These are phyloP conservation scores for Elaphomyces granulatus DNA, from an alignment of 495 filamentous ascomycete genomes.

Conservation along the genomic window DNA sequence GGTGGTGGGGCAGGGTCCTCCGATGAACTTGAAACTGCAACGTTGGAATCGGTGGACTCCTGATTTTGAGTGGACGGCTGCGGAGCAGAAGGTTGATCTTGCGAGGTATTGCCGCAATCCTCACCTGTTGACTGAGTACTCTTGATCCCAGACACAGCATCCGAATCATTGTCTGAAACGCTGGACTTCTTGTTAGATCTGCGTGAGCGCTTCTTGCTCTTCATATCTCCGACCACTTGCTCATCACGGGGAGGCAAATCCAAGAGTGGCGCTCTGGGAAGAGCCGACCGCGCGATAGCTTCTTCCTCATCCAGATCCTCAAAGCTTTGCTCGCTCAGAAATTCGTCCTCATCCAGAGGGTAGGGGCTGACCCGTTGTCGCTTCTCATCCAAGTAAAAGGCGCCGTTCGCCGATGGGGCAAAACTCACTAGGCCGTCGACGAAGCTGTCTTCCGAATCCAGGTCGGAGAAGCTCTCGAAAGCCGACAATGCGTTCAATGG, in stretches of 20 bases:
- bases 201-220: conserved; percentile 46
- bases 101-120: conserved; percentile 5
- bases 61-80: conserved; percentile 11
- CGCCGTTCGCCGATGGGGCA: conserved; percentile 38
- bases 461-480: conserved; percentile 78
- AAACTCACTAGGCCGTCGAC: conserved; percentile 63
- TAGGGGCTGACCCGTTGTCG: conserved; percentile 58
- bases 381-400: conserved; percentile 56
- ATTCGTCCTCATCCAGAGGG: conserved; percentile 57
- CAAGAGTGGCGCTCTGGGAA: conserved; percentile 27
- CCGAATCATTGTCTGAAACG: conserved; percentile 13
- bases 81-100: conserved; percentile 2
- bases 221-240: conserved; percentile 28
- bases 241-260: conserved; percentile 17
- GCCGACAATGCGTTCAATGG: conserved; percentile 49
- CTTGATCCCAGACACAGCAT: conserved; percentile 8
- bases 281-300: conserved; percentile 38
- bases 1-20: conserved; percentile 25
- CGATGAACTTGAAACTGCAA: conserved; percentile 16
- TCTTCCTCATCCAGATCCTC: conserved; percentile 59
- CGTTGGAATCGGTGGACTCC: conserved; percentile 7
- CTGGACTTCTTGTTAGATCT: conserved; percentile 39
- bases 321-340: conserved; percentile 60
- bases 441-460: conserved; percentile 88
- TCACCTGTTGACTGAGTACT: not conserved